These are phyloP conservation scores for Tricholoma matsutake DNA, from an alignment of 768 basidiomycete species.

Conservation along the genomic window DNA sequence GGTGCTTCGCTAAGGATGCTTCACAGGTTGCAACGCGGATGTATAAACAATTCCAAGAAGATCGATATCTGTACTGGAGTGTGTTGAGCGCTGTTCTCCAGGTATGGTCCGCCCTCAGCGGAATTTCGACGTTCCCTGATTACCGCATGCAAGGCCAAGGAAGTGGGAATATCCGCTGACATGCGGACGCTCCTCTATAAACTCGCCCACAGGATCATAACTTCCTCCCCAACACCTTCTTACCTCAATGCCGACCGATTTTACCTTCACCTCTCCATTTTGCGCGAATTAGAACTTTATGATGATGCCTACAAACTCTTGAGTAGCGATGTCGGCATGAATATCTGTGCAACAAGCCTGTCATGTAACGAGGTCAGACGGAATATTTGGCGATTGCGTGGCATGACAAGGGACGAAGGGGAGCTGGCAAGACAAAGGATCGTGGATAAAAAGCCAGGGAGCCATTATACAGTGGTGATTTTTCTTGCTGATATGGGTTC, in stretches of 20 bases:
- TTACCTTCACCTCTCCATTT: constrained; percentile 68
- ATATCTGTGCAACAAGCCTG: constrained; percentile 66
- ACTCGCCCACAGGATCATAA: constrained; percentile 72
- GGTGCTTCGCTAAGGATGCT: neutral
- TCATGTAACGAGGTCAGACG: constrained; percentile 74
- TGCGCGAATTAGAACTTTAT: constrained; percentile 63
- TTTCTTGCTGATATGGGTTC: neutral
- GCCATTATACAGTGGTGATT: neutral
- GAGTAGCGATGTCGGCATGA: constrained; percentile 63
- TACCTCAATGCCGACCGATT: constrained; percentile 72
- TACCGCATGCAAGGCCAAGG: constrained; percentile 55
- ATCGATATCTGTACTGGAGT: constrained; percentile 81
- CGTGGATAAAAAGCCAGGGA: constrained; percentile 52
- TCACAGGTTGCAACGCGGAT: constrained; percentile 72
- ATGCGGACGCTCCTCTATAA: constrained; percentile 72
- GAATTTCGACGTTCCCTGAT: neutral
- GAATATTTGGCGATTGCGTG: constrained; percentile 60
- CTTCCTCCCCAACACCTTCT: constrained; percentile 59
- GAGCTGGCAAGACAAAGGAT: constrained; percentile 58
- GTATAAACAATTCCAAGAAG: constrained; percentile 81
- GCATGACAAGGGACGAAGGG: constrained; percentile 59
- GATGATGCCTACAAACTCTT: constrained; percentile 72
- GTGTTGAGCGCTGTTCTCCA: constrained; percentile 79
- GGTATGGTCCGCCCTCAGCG: constrained; percentile 33
- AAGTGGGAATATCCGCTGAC: constrained; percentile 52